These are phyloP conservation scores for Arabidopsis arenosa DNA, from an alignment of 345 rosid species.

Conservation along the genomic window DNA sequence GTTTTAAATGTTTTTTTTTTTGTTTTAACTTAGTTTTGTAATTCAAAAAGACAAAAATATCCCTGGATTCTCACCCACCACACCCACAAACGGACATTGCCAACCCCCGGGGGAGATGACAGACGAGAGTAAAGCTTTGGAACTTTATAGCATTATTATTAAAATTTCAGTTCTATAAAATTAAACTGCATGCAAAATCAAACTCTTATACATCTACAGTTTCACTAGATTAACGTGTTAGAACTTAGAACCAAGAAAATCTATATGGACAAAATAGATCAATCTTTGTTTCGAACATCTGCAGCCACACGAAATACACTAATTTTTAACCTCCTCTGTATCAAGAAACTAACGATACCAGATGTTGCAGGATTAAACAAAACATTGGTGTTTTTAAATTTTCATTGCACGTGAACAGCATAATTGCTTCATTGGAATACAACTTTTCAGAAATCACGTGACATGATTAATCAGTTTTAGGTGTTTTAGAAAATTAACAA, in stretches of 20 bases:
- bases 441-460: slow-evolving; percentile 11
- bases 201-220: not conserved
- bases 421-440: not conserved
- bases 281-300: not conserved
- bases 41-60: not conserved
- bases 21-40: too few relatives aligned
- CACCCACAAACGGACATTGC: slow-evolving; percentile 20
- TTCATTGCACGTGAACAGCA: slow-evolving; percentile 33
- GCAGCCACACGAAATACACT: not conserved
- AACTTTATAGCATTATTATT: not conserved
- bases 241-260: not conserved
- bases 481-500: not conserved
- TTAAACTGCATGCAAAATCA: slow-evolving; percentile 21
- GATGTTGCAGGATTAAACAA: too few relatives aligned
- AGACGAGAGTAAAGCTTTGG: slow-evolving; percentile 1
- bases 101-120: slow-evolving; percentile 40
- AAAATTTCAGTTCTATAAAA: not conserved
- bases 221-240: not conserved
- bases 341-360: not conserved
- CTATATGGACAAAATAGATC: not conserved
- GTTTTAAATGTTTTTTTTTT: too few relatives aligned
- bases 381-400: not conserved
- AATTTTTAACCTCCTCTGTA: not conserved
- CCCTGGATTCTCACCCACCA: slow-evolving; percentile 33
- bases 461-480: not conserved